phyloP scores from a whole-genome alignment of 495 filamentous ascomycete species.

The Xylaria venustula region DNA sequence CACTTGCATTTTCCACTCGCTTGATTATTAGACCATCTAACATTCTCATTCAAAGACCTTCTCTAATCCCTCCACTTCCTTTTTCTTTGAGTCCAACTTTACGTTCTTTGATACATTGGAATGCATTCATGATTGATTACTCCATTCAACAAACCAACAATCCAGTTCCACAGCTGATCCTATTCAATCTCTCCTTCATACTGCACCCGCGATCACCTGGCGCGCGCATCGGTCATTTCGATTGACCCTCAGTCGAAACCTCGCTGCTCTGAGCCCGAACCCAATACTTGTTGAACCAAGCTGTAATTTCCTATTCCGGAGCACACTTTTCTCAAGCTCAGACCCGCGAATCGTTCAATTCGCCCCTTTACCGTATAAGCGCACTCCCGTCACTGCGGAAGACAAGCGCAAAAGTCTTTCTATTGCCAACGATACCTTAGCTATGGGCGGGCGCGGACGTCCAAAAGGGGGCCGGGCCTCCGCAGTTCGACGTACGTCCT shows the following conservation, averaged over 20 bases:
- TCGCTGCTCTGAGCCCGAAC: too few relatives aligned
- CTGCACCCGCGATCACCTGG: not conserved
- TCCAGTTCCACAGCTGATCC: slow-evolving; percentile 12
- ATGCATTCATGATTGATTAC: not conserved
- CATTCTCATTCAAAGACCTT: not conserved
- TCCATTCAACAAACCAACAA: not conserved
- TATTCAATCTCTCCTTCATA: slow-evolving; percentile 8
- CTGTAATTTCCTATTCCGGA: not conserved
- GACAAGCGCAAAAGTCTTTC: slow-evolving; percentile 11
- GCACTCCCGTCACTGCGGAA: slow-evolving; percentile 14
- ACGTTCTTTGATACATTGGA: not conserved
- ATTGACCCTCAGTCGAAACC: not conserved
- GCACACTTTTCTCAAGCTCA: not conserved
- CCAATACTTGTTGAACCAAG: too few relatives aligned
- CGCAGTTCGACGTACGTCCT: slow-evolving; percentile 24
- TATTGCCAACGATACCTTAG: slow-evolving; percentile 5
- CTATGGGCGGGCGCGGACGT: slow-evolving; percentile 17
- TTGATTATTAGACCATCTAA: not conserved
- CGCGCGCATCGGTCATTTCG: not conserved
- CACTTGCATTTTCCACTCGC: slow-evolving; percentile 22
- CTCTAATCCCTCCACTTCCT: slow-evolving; percentile 7
- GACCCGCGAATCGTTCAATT: too few relatives aligned
- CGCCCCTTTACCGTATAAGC: too few relatives aligned
- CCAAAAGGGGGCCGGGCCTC: slow-evolving; percentile 1
- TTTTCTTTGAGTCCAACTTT: slow-evolving; percentile 18